These are phyloP conservation scores for Leucaena leucocephala DNA, from an alignment of 306 rosid species.

Conservation along the genomic window DNA sequence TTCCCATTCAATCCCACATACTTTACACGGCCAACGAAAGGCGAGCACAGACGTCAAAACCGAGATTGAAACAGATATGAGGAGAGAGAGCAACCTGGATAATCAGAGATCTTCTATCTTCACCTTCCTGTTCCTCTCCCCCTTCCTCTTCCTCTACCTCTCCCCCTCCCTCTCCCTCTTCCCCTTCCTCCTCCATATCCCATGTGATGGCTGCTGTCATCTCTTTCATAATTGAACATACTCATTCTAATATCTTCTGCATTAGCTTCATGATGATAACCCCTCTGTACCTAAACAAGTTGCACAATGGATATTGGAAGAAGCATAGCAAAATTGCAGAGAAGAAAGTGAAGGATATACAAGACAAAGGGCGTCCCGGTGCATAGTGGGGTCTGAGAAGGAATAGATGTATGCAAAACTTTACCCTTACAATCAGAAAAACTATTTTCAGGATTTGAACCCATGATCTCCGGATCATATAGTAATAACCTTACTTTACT, in stretches of 20 bases:
- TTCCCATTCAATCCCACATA: neutral
- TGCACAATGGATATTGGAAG: constrained; percentile 29
- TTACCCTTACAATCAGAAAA: no score
- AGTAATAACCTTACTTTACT: no score
- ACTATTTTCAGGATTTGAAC: no score
- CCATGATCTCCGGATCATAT: no score
- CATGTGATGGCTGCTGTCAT: constrained; percentile 43
- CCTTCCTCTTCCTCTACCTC: constrained; percentile 56
- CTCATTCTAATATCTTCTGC: constrained; percentile 74
- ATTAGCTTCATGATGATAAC: constrained; percentile 37
- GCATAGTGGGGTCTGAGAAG: no score
- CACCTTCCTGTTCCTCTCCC: constrained; percentile 11
- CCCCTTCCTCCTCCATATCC: constrained; percentile 53
- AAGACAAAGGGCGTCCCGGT: no score
- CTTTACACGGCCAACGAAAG: neutral
- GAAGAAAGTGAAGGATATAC: neutral
- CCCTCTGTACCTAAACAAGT: constrained; percentile 52
- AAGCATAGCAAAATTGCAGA: neutral
- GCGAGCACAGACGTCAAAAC: neutral
- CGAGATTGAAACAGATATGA: neutral
- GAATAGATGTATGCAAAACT: no score
- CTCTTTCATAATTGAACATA: constrained; percentile 72
- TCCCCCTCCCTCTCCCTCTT: constrained; percentile 45
- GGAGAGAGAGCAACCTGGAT: neutral
- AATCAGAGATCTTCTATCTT: constrained; percentile 20